A percentile compares a stretch with the other conserved stretches of the same genome.
Evolutionary conservation across 768 basidiomycete genomes (phyloP).

Genomic region (Cantharellus anzutake): DNA sequence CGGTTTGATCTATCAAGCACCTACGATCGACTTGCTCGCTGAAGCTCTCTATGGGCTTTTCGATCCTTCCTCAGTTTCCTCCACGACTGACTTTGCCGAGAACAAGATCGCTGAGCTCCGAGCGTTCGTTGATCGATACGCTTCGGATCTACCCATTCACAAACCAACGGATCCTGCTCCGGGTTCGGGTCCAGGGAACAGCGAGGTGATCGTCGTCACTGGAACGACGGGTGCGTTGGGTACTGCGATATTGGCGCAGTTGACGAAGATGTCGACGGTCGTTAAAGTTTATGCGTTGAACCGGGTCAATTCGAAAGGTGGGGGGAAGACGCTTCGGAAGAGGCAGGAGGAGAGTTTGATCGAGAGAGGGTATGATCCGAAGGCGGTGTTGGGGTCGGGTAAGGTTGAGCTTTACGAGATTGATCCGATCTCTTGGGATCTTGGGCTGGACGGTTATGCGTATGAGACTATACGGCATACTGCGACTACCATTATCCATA

Average conservation of each 20-base stretch:
- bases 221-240: conserved; percentile 6
- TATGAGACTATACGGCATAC: not conserved
- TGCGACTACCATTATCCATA: conserved; percentile 4
- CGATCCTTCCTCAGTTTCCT: not conserved
- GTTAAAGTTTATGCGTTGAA: conserved; percentile 4
- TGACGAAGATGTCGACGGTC: not conserved
- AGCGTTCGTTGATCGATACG: conserved; percentile 2
- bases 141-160: conserved; percentile 1
- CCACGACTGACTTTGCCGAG: not conserved
- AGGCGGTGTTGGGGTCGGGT: not conserved
- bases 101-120: conserved; percentile 1
- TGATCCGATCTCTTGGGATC: not conserved
- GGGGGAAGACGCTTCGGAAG: not conserved
- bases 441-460: not conserved
- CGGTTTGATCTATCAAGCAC: conserved; percentile 5
- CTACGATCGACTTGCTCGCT: conserved; percentile 1
- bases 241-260: conserved; percentile 3
- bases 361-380: conserved; percentile 1
- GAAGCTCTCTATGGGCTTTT: not conserved
- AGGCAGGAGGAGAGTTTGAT: not conserved
- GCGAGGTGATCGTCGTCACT: conserved; percentile 5
- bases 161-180: not conserved
- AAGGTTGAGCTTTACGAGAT: conserved; percentile 8
- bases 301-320: not conserved
- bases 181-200: not conserved